phyloP scores from a whole-genome alignment of 2,329 filamentous ascomycete genomes.

The Epichloe sp. region DNA sequence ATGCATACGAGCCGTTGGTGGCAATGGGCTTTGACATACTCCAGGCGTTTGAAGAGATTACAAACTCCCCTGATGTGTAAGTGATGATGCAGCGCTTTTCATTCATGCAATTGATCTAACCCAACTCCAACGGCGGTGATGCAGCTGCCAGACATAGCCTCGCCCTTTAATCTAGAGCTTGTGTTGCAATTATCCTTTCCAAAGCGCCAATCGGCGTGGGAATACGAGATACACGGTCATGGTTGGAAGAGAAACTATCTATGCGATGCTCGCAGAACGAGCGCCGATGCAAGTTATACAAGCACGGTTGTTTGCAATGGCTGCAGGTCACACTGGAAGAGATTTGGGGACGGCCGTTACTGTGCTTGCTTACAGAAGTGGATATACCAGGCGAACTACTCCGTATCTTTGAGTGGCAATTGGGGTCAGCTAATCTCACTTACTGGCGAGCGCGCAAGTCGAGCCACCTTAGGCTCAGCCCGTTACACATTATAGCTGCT shows the following conservation, averaged over 20 bases:
- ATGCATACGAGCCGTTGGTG: constrained; percentile 57
- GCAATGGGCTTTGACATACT: constrained; percentile 71
- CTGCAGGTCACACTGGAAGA: no score
- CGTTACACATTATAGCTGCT: no score
- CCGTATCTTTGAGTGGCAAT: no score
- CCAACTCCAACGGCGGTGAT: neutral
- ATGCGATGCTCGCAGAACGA: neutral
- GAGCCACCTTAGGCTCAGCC: no score
- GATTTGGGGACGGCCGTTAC: no score
- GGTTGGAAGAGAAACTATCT: neutral
- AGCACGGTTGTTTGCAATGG: neutral
- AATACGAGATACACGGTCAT: no score
- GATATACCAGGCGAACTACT: no score
- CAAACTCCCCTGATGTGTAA: constrained; percentile 44
- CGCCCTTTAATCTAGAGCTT: neutral
- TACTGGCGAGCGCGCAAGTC: no score
- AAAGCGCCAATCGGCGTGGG: no score
- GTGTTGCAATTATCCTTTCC: neutral
- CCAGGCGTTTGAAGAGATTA: constrained; percentile 73
- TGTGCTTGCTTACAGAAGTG: no score
- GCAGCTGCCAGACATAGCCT: neutral
- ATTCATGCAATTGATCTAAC: neutral
- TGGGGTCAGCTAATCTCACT: no score
- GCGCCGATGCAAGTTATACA: neutral
- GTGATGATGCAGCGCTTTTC: constrained; percentile 11